Base-by-base conservation (phyloP, 495 filamentous ascomycete genomes). In the Aspergillus bertholletiae region DNA sequence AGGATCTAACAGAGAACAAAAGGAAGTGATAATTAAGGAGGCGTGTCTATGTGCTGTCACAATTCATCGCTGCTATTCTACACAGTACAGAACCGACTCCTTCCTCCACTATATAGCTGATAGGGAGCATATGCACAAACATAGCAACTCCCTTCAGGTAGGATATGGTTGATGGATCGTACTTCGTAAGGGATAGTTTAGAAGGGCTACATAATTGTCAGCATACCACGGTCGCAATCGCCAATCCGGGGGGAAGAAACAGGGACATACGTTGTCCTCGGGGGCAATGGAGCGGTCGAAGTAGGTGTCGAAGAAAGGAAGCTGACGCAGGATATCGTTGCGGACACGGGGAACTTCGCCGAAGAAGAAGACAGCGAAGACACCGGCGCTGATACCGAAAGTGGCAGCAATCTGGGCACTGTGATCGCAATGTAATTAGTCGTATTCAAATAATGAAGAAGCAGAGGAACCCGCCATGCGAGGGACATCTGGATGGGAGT, bases 301-400 rank as follows among this genome's bases (percentile, higher is more conserved):
- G 71, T 82, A 82, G 51, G 62, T 58, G 45, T 84, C 83, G 52
- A 88, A 69, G 58, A 84, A 67, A 40, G 85, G 85, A 32, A 87
- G 59, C 74, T 84, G 78, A 74, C 80, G 74, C 45, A 83, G 64
- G 62, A 90, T 85, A 69, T 90, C 87, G 56, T 72, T 80, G 64
- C 80, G 71, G 39, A 90, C 83, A 64, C 80, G 78, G 48, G 87
- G 87, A 35, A 90, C 76, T 49, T 86, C 86, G 50, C 82, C 78
- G 72, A 90, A 81, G 80, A 88, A 84, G 74, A 84, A 87, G 57
- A 90, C 66, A n/a, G 80, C 82, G 67, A 82, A 83, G 63, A 83
- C 66, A 58, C 80, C 84, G 37, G 79, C 80, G 41, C 78, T 74
- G 56, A 77, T 80, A 58, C 84, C 86, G 69, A 88, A 88, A 28